Base-by-base conservation (phyloP, 495 filamentous ascomycete species). In the Neurospora tetrasperma region DNA sequence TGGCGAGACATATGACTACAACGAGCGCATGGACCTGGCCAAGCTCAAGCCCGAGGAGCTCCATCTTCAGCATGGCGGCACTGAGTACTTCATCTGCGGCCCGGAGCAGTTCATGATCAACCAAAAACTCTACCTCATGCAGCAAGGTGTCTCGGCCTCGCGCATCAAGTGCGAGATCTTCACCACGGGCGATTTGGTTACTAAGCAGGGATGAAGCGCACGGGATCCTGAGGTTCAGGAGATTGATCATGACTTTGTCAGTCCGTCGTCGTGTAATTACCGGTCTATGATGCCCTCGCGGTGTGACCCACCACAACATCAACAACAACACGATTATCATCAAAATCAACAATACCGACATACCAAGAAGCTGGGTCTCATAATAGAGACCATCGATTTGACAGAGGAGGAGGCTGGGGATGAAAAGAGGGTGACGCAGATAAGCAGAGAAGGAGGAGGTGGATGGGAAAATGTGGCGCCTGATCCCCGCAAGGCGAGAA, bases 51-150 rank as follows among this genome's bases (percentile, higher is more conserved):
- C 75, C 16, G 79, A 85, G 16, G 78, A 84, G 35, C 79, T 93
- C 42, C 88, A 86, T 78, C 76, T 90, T 10, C 80, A 83, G 66
- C 82, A 90, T 75, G 38, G 80, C 7, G 79, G 76, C 41, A 85
- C 91, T 1, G 81, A 89, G 74, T 94, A 92, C 78, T 93, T 87
- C 78, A 80, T 91, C 73, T 94, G 92, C 74, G 92, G 92, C 1
- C 91, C 91, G 0, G 84, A 83, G 69, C 74, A 79, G 41, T 93
- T 93, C 82, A 94, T 93, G 91, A 77, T 82, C 4, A 85, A 86
- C 42, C 83, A 86, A 68, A 79, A 86, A 70, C 76, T 78, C 18
- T 83, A 83, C 71, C 83, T 93, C 68, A 77, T 82, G 72, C 77
- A 74, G 1, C 79, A 78, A 62, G 89, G 90, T 1, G 89, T 93